Evolutionary conservation across 2,329 filamentous ascomycete species (phyloP), one percentile per base, ranked within the genome.

Genomic region (Nothomitra cinnamomea): DNA sequence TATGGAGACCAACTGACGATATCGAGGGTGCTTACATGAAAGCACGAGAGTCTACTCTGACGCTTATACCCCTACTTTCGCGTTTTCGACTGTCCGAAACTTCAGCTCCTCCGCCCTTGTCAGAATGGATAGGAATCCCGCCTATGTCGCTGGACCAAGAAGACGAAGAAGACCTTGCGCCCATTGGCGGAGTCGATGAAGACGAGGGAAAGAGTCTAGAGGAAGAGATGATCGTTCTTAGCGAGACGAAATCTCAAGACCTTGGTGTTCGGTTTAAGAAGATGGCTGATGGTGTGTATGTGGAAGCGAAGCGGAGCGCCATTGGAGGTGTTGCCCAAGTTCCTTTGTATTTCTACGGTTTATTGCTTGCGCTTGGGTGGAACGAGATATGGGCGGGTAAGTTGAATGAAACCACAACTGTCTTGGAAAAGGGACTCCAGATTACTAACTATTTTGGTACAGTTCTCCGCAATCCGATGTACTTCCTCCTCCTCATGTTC

Each of bases 241-340:
- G 83, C 62, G 90, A 96, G 68, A 77, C 80, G 58, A 95, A 95
- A 70, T 79, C 86, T 56, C 86, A 94, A 64, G 89, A 98, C 65
- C 77, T 98, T 25, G 87, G 88, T 8, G 84, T 94, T 13, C 79
- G 92, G 54, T 98, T 98, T 77, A 96, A 95, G 76, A 96, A 96
- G 76, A 92, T 87, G 36, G 92, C 92, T 1, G 92, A 98, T 65
- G 92, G 89, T 6, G 90, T 98, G 2, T 98, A 95, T 62, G 89
- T 98, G 42, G 92, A 98, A 71, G 92, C 92, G 51, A 98, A 98
- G 76, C 80, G 92, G 55, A 89, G 90, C 65, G 92, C 92, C 42
- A 94, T 98, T 64, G 92, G 92, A 53, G 89, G 90, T 55, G 86
- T 98, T 61, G 86, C 89, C 3, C 89, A 95, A 67, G 82, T 98